Conservation (phyloP, 2,329 filamentous ascomycete genomes). For the Cryphonectria nitschkei region DNA sequence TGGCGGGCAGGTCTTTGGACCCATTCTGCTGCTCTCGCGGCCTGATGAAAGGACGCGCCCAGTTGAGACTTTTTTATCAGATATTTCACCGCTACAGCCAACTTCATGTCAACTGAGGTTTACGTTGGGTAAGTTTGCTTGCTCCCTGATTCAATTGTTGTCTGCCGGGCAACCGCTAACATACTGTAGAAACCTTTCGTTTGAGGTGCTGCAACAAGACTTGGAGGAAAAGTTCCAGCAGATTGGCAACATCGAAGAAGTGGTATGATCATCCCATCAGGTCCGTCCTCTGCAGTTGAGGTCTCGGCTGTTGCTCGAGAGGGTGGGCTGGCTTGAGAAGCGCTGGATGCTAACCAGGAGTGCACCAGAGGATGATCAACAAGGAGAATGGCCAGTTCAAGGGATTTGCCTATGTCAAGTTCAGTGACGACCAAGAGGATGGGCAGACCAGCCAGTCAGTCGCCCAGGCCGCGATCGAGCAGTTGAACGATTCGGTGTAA, state of each 20-base stretch:
- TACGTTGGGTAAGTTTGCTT: slow-evolving; percentile 13
- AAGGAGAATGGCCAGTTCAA: background rate
- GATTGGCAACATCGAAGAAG: background rate
- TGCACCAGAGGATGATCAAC: background rate
- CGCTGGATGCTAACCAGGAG: background rate
- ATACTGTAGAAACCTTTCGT: slow-evolving; percentile 1
- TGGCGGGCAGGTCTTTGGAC: background rate
- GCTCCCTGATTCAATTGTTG: background rate
- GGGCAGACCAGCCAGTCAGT: slow-evolving; percentile 11
- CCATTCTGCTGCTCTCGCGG: background rate
- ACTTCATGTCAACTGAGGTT: background rate
- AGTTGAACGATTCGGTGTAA: slow-evolving; percentile 6
- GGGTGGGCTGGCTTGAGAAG: background rate
- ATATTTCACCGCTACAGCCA: slow-evolving; percentile 17
- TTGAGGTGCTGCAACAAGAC: background rate
- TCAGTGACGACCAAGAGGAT: slow-evolving; percentile 5
- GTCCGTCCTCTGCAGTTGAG: background rate
- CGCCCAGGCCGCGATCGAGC: slow-evolving; percentile 6
- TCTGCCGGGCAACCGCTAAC: background rate
- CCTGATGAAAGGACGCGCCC: background rate
- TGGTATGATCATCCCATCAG: background rate
- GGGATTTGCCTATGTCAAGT: slow-evolving; percentile 18
- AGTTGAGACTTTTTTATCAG: slow-evolving; percentile 10
- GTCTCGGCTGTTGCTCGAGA: background rate
- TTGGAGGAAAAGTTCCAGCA: background rate